Evolutionary conservation across 129 eudicot genomes (phyloP).

Genomic region (Pseudognaphalium luteoalbum): DNA sequence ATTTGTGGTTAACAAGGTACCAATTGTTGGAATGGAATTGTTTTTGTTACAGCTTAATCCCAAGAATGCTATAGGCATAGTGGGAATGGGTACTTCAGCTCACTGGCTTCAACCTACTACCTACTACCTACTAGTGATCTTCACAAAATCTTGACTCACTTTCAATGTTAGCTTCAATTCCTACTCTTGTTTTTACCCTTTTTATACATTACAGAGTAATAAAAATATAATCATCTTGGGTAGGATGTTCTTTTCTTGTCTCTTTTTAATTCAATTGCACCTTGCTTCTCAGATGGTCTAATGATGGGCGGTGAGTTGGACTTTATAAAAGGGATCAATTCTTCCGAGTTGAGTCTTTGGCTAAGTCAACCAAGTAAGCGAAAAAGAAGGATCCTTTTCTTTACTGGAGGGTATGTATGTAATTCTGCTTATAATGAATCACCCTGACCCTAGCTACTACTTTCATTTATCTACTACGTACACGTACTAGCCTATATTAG

Average conservation of each 20-base stretch:
- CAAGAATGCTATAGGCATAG: not conserved
- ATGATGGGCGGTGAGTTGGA: too few relatives aligned
- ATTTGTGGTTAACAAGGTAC: too few relatives aligned
- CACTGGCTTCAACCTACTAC: not conserved
- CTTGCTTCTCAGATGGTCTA: not conserved
- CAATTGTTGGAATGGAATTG: too few relatives aligned
- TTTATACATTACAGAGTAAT: too few relatives aligned
- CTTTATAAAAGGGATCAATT: not conserved
- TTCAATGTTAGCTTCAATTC: not conserved
- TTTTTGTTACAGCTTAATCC: not conserved
- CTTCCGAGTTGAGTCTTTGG: not conserved
- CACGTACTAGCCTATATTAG: not conserved
- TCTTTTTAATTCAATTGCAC: too few relatives aligned
- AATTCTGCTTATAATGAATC: not conserved
- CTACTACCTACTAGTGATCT: not conserved
- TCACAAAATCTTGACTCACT: not conserved
- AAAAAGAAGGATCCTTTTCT: not conserved
- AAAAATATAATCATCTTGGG: too few relatives aligned
- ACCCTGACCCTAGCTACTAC: too few relatives aligned
- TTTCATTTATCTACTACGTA: not conserved
- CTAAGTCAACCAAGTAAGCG: not conserved
- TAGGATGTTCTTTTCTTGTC: too few relatives aligned
- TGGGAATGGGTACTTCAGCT: not conserved
- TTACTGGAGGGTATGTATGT: not conserved
- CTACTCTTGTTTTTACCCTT: too few relatives aligned